Base-by-base conservation (phyloP, 2,329 filamentous ascomycete species). In the Purpureocillium lavendulum region DNA sequence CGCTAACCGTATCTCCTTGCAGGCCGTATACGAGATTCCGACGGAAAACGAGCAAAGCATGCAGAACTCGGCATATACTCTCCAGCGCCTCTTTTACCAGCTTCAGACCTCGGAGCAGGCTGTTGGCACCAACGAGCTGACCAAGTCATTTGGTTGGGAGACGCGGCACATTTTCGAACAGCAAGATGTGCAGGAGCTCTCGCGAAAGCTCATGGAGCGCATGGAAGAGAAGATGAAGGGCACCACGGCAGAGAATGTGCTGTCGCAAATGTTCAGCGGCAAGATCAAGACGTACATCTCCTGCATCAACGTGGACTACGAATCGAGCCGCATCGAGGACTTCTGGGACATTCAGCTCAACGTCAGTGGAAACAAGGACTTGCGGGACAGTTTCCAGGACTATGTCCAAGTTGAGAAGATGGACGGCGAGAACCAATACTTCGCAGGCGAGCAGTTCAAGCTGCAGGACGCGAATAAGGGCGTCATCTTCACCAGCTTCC, bases 341-440 rank as follows among this genome's bases (percentile, higher is more conserved):
- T 98, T 96, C 60, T 98, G 92, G 92, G 92, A 98, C 58, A 87
- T 98, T 44, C 92, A 98, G 59, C 77, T 98, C 50, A 98, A 97
- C 50, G 94, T 98, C 37, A 84, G 85, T 46, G 89, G 88, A 26
- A 96, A 95, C 71, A 88, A 87, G 65, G 90, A 85, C 45, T 69
- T 98, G 26, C 83, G 94, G 47, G 88, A 94, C 53, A 97, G 90
- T 57, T 97, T 98, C 69, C 82, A 82, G 57, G 89, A 97, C 61
- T 98, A 98, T 58, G 83, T 98, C 50, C 83, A 94, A 55, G 90
- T 96, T 29, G 92, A 98, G 63, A 94, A 89, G 28, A 82, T 98
- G 62, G 89, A 97, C 49, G 92, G 92, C 31, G 94, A 98, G 59
- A 98, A 98, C 68, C 94, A 97, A 61, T 98, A 98, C 58, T 92